Evolutionary conservation across 805 yeast species (phyloP), one percentile per base, ranked within the genome.

Genomic region (Candida pini): DNA sequence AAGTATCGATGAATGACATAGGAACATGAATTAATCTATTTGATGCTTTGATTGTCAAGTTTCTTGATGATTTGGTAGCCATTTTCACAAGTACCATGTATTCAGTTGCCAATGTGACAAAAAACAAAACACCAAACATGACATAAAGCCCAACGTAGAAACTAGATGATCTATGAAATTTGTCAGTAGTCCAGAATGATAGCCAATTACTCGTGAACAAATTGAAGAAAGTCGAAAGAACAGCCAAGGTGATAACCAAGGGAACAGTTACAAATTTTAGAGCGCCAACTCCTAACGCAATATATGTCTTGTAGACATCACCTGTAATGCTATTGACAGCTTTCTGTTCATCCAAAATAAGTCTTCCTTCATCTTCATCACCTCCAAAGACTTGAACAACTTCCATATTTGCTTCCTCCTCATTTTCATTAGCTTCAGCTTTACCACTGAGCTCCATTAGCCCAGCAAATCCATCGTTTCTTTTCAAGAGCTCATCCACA

Each of bases 1-100:
- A 81, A 2, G 87, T 77, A 49, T 87, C 96, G 58, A 86, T 70
- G 54, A 75, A 87, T 0, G 77, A 58, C 92, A 86, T 86, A 33
- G 95, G 94, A 0, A 92, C 78, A 42, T 76, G 80, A 45, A 87
- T 63, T 8, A 87, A 68, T 20, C 66, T 70, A 25, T 66, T 55
- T 35, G 79, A 66, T 0, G 95, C 89, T 36, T 51, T 49, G 31
- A 79, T 63, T 50, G 85, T 85, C 51, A 87, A 60, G 6, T 51
- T 51, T 30, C 60, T 69, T 2, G 84, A 68, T 4, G 88, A 74
- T 26, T 60, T 61, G 48, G 72, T 76, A 34, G 77, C 67, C 39
- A 73, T 54, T 39, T 69, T 62, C 18, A 71, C 76, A 44, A 78
- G 53, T 1, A 69, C 37, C 18, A 66, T 50, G 45, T 77, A 77